Conservation (phyloP, 140 eudicot species). For the Flaveria floridana region DNA sequence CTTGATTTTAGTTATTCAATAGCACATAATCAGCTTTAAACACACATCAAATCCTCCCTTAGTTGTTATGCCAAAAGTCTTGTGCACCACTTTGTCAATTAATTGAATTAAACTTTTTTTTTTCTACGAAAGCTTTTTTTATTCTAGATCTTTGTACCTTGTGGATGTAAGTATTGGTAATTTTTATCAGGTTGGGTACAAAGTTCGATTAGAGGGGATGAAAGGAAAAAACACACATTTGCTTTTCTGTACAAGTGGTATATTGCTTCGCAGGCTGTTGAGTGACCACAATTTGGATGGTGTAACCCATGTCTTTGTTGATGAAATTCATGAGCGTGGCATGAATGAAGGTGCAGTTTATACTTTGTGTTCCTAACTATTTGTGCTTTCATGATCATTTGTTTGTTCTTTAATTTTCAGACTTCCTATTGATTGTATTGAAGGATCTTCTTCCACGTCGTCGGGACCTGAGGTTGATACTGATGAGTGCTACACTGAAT, state of each 20-base stretch:
- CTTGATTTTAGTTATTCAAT: background rate
- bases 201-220: constrained; percentile 98
- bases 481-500: constrained; percentile 98
- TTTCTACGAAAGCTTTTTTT: constrained; percentile 5
- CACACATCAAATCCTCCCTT: background rate
- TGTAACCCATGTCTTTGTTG: constrained; percentile 93
- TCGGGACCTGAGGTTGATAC: constrained; percentile 80
- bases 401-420: constrained; percentile 44
- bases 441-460: constrained; percentile 98
- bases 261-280: constrained; percentile 84
- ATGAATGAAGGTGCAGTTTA: constrained; percentile 89
- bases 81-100: background rate
- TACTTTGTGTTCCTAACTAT: constrained; percentile 5
- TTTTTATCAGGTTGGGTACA: constrained; percentile 79
- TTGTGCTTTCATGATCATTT: constrained; percentile 10
- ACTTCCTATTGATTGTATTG: constrained; percentile 86
- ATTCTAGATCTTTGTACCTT: constrained; percentile 9
- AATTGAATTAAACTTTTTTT: constrained; percentile 7
- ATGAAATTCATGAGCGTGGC: constrained; percentile 99
- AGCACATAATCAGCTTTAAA: background rate
- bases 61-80: constrained; percentile 11
- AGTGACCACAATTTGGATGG: constrained; percentile 92
- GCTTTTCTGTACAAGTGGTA: constrained; percentile 98
- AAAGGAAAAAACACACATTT: constrained; percentile 96
- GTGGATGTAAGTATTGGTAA: constrained; percentile 12